phyloP scores from a whole-genome alignment of 140 eudicot species.

The Stevia rebaudiana region DNA sequence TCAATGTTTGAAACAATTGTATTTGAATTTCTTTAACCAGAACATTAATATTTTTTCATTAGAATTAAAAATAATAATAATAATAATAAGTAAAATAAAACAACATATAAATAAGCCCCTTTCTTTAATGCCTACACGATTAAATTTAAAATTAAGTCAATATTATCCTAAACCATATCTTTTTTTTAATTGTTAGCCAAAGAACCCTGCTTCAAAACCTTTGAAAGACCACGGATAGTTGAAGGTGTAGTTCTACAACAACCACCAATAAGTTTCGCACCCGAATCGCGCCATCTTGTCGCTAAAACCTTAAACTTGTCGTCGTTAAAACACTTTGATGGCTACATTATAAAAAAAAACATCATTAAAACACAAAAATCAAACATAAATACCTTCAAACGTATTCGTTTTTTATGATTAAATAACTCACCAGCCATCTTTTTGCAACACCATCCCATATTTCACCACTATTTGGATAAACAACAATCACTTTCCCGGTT shows the following conservation, averaged over 20 bases:
- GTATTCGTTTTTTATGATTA: neutral
- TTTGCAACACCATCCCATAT: constrained; percentile 77
- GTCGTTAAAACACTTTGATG: constrained; percentile 67
- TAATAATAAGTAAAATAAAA: neutral
- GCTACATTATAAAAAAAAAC: constrained; percentile 35
- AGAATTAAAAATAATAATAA: neutral
- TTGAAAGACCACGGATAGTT: constrained; percentile 57
- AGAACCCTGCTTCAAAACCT: constrained; percentile 33
- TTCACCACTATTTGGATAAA: constrained; percentile 85
- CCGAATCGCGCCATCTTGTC: constrained; percentile 64
- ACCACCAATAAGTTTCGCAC: constrained; percentile 83
- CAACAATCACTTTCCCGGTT: constrained; percentile 62
- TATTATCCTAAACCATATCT: constrained; percentile 17
- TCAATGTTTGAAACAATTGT: neutral
- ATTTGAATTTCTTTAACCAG: neutral
- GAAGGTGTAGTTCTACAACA: constrained; percentile 82
- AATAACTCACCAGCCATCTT: constrained; percentile 75
- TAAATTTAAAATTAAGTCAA: neutral
- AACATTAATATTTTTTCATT: neutral
- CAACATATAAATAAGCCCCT: constrained; percentile 6
- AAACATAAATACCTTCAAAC: neutral
- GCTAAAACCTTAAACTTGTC: constrained; percentile 54
- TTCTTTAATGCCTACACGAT: constrained; percentile 16
- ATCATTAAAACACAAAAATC: neutral
- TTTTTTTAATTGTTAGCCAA: constrained; percentile 13